A percentile compares a stretch with the other conserved stretches of the same genome.
phyloP scores from a whole-genome alignment of 495 filamentous ascomycete species.

The Penicillium silybi region DNA sequence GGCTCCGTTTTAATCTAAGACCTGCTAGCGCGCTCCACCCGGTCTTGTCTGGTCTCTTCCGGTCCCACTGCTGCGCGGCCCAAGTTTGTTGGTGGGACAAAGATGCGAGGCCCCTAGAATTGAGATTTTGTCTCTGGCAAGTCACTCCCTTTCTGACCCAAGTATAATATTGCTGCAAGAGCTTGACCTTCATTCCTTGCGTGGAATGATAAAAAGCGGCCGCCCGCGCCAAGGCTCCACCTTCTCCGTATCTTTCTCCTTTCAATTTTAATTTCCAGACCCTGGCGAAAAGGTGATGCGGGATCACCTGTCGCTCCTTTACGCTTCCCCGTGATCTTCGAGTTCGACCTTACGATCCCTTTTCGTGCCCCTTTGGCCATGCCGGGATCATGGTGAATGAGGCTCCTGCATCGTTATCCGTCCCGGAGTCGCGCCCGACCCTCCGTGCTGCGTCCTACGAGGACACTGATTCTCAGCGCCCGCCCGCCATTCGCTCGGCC shows the following conservation, averaged over 20 bases:
- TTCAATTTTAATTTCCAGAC: constrained; percentile 21
- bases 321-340: background rate
- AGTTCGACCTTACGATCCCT: constrained; percentile 1
- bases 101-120: background rate
- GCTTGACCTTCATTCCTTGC: background rate
- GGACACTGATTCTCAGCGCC: constrained; percentile 23
- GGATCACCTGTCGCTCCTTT: constrained; percentile 10
- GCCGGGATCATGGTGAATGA: constrained; percentile 41
- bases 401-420: constrained; percentile 31
- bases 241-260: constrained; percentile 17
- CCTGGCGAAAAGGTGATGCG: constrained; percentile 19
- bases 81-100: constrained; percentile 13
- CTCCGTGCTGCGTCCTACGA: constrained; percentile 27
- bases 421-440: constrained; percentile 28
- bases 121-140: background rate
- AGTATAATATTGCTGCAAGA: background rate
- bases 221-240: constrained; percentile 19
- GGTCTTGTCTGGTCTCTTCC: constrained; percentile 14
- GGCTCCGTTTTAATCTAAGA: constrained; percentile 23
- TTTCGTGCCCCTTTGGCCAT: constrained; percentile 24
- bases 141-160: background rate
- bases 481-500: constrained; percentile 26
- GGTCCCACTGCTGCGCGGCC: constrained; percentile 28
- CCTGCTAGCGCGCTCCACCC: constrained; percentile 25
- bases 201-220: constrained; percentile 4